Evolutionary conservation across 768 basidiomycete species (phyloP), one percentile per base, ranked within the genome.

Genomic region (Mycena metata): DNA sequence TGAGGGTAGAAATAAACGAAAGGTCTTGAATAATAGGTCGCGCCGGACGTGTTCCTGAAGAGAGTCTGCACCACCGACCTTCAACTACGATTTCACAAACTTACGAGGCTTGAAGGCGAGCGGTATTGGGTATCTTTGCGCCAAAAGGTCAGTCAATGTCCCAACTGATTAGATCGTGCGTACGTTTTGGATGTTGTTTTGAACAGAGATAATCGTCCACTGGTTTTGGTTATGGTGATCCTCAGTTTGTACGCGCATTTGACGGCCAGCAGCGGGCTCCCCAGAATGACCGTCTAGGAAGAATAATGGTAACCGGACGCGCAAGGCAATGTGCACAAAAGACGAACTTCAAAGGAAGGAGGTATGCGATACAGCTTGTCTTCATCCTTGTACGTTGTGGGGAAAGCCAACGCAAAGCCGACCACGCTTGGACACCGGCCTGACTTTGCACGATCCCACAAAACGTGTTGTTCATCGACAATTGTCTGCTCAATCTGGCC

Each of bases 371-470:
- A 79, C 23, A 67, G 57, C 49, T 73, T 76, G 10, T 75, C 79
- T 1, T 79, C 76, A 21, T 74, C 69, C 47, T 72, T 63, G 64
- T 80, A 83, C 15, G 74, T 77, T 56, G 63, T 54, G 10, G 83
- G 83, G 62, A 84, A 79, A 30, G 75, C 76, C 30, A 84, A 59
- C 21, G 74, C 73, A 57, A 85, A 81, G 23, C 81, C 79, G 17
- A 84, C 75, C 21, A 81, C 73, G 23, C 79, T 79, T 9, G 84
- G 83, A 72, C 83, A 84, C 58, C 56, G 57, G 33, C 69, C 65
- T 33, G 72, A 63, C 33, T 71, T 61, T 11, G 70, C 36, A 16
- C 66, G 66, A 21, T 74, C 75, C 82, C 82, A 84, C 6, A 84
- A 64, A 0, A 74, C 69, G 12, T 69, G 72, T 19, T 69, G 74